A percentile compares a stretch with the other conserved stretches of the same genome.
These are phyloP conservation scores for Botryobasidium botryosum DNA, from an alignment of 768 basidiomycete genomes.

Conservation along the genomic window DNA sequence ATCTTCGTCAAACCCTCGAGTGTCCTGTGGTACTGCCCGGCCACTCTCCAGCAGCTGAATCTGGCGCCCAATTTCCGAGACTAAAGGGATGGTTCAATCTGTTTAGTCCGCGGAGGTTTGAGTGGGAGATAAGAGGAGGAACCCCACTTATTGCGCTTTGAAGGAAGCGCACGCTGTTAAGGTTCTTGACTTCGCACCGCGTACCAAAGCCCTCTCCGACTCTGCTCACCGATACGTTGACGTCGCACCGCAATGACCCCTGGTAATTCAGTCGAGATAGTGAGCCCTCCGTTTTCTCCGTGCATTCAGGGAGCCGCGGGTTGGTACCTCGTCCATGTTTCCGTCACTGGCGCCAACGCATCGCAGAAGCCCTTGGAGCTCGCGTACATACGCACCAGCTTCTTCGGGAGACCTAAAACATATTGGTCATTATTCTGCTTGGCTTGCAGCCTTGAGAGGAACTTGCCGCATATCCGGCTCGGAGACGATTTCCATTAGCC, in stretches of 20 bases:
- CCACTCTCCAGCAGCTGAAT: conserved; percentile 33
- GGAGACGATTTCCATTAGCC: conserved; percentile 91
- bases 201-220: conserved; percentile 44
- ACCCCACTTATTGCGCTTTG: conserved; percentile 61
- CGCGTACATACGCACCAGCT: conserved; percentile 70
- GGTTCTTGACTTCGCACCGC: conserved; percentile 91
- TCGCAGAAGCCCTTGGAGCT: conserved; percentile 65
- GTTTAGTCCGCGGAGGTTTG: background rate
- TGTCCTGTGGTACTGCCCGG: conserved; percentile 54
- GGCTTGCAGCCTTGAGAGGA: background rate
- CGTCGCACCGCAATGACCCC: conserved; percentile 91
- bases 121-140: background rate
- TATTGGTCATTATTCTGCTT: background rate
- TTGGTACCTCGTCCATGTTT: conserved; percentile 82
- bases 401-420: conserved; percentile 58
- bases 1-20: conserved; percentile 76
- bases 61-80: conserved; percentile 69
- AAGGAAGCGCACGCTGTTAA: conserved; percentile 81
- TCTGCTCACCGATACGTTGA: conserved; percentile 81
- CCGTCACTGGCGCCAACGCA: conserved; percentile 81
- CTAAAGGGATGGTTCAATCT: conserved; percentile 25
- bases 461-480: conserved; percentile 67
- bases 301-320: background rate
- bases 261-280: conserved; percentile 21
- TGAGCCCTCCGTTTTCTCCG: background rate